phyloP scores from a whole-genome alignment of 1,139 yeast species.

The Spathaspora jeffriesii region DNA sequence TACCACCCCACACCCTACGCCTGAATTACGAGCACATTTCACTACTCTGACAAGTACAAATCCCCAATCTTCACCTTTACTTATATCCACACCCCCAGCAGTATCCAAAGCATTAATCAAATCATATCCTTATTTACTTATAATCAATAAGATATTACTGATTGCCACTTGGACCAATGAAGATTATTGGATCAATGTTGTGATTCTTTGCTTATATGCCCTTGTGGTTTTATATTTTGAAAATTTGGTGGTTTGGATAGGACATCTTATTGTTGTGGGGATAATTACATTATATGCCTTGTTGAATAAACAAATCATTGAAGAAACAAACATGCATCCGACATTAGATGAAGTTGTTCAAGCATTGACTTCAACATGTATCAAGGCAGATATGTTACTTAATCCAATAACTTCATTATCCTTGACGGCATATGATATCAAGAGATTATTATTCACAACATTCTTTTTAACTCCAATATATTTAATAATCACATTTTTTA shows the following conservation, averaged over 20 bases:
- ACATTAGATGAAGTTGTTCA: conserved; percentile 90
- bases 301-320: conserved; percentile 48
- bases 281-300: conserved; percentile 66
- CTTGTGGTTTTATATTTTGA: conserved; percentile 75
- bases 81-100: conserved; percentile 86
- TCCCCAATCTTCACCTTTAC: conserved; percentile 62
- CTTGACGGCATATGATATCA: conserved; percentile 75
- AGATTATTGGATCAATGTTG: conserved; percentile 74
- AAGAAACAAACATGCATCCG: conserved; percentile 66
- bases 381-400: conserved; percentile 74
- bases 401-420: conserved; percentile 75
- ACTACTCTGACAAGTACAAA: conserved; percentile 14
- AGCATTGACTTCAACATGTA: conserved; percentile 71
- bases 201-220: conserved; percentile 58
- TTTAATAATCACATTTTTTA: conserved; percentile 63
- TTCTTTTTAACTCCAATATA: conserved; percentile 84
- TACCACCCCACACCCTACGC: neutral
- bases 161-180: conserved; percentile 91
- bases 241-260: conserved; percentile 69
- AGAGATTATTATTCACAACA: conserved; percentile 78
- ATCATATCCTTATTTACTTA: conserved; percentile 80
- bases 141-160: conserved; percentile 68
- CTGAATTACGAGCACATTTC: conserved; percentile 15
- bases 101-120: conserved; percentile 81
- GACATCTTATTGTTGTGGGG: conserved; percentile 75